Conservation (phyloP, 2,329 filamentous ascomycete genomes). For the Simplicillium aogashimaense region DNA sequence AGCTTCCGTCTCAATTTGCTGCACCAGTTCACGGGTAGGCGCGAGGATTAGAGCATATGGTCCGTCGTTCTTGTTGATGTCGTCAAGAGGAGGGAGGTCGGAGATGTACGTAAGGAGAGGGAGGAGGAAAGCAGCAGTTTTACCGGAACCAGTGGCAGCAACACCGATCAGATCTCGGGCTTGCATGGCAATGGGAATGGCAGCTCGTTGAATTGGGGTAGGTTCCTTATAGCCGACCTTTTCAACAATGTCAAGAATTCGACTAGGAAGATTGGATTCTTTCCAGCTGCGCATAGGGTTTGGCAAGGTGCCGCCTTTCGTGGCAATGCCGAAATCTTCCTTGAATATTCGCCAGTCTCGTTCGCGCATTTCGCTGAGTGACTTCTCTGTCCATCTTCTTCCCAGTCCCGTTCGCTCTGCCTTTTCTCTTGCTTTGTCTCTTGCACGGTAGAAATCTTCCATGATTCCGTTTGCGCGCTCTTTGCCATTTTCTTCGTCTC, state of each 20-base stretch:
- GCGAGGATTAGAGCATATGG: slow-evolving; percentile 96
- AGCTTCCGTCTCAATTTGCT: slow-evolving; percentile 93
- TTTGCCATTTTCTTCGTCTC: slow-evolving; percentile 66
- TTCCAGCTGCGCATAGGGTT: slow-evolving; percentile 94
- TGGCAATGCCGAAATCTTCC: slow-evolving; percentile 94
- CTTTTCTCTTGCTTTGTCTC: slow-evolving; percentile 57
- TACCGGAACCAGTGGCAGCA: slow-evolving; percentile 93
- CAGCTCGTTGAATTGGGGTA: slow-evolving; percentile 82
- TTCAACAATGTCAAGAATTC: slow-evolving; percentile 71
- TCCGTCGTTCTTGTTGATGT: slow-evolving; percentile 83
- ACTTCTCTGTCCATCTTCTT: slow-evolving; percentile 95
- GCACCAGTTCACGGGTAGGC: slow-evolving; percentile 91
- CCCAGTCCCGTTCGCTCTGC: slow-evolving; percentile 67
- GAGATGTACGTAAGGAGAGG: slow-evolving; percentile 92
- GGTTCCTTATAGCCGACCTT: slow-evolving; percentile 87
- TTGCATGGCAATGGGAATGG: slow-evolving; percentile 89
- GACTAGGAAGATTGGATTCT: slow-evolving; percentile 71
- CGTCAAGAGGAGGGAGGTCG: slow-evolving; percentile 74
- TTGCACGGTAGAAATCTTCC: slow-evolving; percentile 65
- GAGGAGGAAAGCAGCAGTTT: slow-evolving; percentile 90
- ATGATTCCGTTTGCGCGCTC: slow-evolving; percentile 70
- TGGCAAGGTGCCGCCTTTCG: slow-evolving; percentile 83
- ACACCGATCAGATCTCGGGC: slow-evolving; percentile 96
- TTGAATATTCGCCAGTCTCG: slow-evolving; percentile 99
- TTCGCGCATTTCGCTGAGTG: slow-evolving; percentile 86